Evolutionary conservation across 2,329 filamentous ascomycete genomes (phyloP).

Genomic region (Diaporthe sp.): DNA sequence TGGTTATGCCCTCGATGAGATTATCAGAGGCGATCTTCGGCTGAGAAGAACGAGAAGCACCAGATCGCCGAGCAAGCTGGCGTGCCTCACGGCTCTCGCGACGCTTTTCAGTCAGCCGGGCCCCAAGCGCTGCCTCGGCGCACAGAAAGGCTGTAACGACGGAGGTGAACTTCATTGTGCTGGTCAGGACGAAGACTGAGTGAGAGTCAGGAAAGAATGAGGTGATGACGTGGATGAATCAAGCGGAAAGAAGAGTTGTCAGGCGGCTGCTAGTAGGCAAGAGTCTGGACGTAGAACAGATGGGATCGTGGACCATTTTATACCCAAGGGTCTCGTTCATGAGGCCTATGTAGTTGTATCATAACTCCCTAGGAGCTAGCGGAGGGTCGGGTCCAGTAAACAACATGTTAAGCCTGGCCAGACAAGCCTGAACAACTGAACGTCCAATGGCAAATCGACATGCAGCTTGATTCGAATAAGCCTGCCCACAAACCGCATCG

Average conservation of each 20-base stretch:
- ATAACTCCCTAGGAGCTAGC: neutral
- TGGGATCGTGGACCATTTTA: neutral
- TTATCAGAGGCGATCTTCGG: constrained; percentile 30
- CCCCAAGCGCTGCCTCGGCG: constrained; percentile 56
- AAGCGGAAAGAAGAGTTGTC: neutral
- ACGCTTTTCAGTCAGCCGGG: constrained; percentile 57
- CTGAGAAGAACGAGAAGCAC: neutral
- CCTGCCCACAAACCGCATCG: neutral
- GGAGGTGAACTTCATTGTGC: constrained; percentile 62
- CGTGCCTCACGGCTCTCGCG: constrained; percentile 49
- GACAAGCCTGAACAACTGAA: neutral
- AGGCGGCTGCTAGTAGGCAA: neutral
- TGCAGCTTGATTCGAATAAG: too few relatives aligned
- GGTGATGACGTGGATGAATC: neutral
- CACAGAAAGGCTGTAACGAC: constrained; percentile 54
- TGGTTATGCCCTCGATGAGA: constrained; percentile 11
- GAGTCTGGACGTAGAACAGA: neutral
- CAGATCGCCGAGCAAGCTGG: constrained; percentile 23
- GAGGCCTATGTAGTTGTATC: neutral
- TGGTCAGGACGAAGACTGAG: neutral
- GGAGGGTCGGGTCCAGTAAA: neutral
- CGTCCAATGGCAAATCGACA: neutral
- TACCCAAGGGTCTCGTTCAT: neutral
- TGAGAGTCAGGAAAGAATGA: neutral
- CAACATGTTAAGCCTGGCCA: neutral